Conservation (phyloP, 768 basidiomycete genomes). For the Tylopilus felleus region DNA sequence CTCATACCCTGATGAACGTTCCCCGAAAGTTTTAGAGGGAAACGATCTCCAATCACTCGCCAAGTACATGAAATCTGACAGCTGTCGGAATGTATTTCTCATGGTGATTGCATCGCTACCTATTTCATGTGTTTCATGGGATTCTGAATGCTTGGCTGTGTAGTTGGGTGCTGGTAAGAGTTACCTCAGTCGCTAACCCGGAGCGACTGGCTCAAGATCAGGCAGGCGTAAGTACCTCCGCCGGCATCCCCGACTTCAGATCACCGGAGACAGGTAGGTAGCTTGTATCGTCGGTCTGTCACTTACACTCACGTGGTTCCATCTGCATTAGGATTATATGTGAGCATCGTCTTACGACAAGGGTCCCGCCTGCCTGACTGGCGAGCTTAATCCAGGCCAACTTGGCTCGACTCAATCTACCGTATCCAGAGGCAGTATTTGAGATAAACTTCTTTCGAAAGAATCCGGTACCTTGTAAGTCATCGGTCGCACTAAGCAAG, state of each 20-base stretch:
- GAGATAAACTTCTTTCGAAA: conserved; percentile 81
- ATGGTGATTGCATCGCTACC: conserved; percentile 48
- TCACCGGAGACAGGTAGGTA: conserved; percentile 75
- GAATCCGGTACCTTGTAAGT: conserved; percentile 77
- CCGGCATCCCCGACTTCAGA: conserved; percentile 88
- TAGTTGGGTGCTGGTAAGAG: conserved; percentile 67
- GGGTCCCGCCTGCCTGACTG: neutral
- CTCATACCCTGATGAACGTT: conserved; percentile 1
- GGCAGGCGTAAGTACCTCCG: conserved; percentile 61
- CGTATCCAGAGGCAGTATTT: conserved; percentile 95
- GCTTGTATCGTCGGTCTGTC: neutral
- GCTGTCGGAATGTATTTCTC: conserved; percentile 65
- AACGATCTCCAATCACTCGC: conserved; percentile 48
- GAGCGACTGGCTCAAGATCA: conserved; percentile 1
- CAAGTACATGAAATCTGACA: conserved; percentile 64
- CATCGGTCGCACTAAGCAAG: neutral
- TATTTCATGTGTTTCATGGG: neutral
- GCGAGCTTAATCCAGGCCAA: conserved; percentile 52
- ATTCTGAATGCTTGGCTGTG: neutral
- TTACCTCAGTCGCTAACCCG: neutral
- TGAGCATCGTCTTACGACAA: conserved; percentile 11
- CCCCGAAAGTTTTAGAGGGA: conserved; percentile 28
- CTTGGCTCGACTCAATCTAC: conserved; percentile 70
- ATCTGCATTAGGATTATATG: conserved; percentile 25
- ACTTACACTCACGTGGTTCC: neutral